A percentile compares a stretch with the other conserved stretches of the same genome.
Conservation (phyloP, 148 eudicot species). For the Euryodendron excelsum region DNA sequence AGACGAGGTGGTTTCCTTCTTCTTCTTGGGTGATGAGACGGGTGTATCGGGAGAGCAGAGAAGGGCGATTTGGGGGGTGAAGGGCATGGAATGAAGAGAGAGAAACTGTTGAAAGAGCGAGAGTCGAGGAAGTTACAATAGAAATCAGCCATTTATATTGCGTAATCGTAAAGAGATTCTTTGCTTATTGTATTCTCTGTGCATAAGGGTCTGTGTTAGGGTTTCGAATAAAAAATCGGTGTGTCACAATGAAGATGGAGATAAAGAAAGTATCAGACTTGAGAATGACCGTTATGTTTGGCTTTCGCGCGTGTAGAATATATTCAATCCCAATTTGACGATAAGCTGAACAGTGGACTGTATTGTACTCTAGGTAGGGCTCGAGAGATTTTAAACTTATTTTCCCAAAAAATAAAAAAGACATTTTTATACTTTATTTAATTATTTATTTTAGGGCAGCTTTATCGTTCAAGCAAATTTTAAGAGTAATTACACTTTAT, state of each 20-base stretch:
- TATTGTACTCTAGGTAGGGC: no score
- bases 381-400: no score
- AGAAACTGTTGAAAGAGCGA: conserved; percentile 19
- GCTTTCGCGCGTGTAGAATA: no score
- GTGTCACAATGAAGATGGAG: not conserved
- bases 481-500: no score
- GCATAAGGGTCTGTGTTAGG: not conserved
- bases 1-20: conserved; percentile 4
- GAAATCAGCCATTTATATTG: conserved; percentile 26
- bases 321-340: no score
- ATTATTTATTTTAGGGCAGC: no score
- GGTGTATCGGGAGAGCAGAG: not conserved
- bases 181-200: not conserved
- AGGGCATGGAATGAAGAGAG: conserved; percentile 20
- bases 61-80: conserved; percentile 16
- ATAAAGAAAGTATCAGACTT: no score
- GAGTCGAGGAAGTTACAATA: conserved; percentile 17
- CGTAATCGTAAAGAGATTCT: not conserved
- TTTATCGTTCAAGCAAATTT: no score
- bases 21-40: conserved; percentile 10
- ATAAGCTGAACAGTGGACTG: no score
- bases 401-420: no score
- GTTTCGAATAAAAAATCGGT: conserved; percentile 10
- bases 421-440: no score
- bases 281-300: no score